phyloP scores from a whole-genome alignment of 1,284 basidiomycete species.

The Malassezia caprae region DNA sequence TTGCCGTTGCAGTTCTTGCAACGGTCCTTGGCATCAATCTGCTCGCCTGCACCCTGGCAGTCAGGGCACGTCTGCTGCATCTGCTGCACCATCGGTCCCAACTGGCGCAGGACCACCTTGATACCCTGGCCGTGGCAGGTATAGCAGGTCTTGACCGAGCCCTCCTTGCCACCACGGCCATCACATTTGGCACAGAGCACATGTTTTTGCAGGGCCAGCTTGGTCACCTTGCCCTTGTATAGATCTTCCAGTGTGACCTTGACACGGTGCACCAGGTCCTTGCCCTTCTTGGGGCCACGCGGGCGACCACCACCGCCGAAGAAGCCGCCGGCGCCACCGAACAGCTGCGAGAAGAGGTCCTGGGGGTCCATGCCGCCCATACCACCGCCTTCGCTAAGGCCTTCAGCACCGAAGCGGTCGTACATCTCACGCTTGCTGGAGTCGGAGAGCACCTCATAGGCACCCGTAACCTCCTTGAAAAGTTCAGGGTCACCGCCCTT shows the following conservation, averaged over 20 bases:
- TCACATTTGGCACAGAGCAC: conserved; percentile 86
- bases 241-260: conserved; percentile 92
- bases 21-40: conserved; percentile 85
- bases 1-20: conserved; percentile 91
- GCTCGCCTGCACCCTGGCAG: conserved; percentile 80
- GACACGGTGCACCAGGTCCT: conserved; percentile 95
- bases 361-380: conserved; percentile 82
- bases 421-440: conserved; percentile 63
- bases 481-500: conserved; percentile 88
- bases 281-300: conserved; percentile 84
- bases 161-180: conserved; percentile 94
- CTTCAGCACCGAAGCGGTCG: conserved; percentile 87
- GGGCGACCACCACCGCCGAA: conserved; percentile 58
- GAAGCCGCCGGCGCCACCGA: conserved; percentile 61
- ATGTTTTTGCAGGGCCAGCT: conserved; percentile 91
- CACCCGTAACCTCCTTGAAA: conserved; percentile 96
- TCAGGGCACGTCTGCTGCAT: conserved; percentile 91
- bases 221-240: conserved; percentile 96
- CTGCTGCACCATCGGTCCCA: conserved; percentile 99
- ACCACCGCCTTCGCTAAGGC: conserved; percentile 59
- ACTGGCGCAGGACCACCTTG: conserved; percentile 81
- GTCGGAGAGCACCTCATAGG: conserved; percentile 90
- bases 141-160: conserved; percentile 71
- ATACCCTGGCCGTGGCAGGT: conserved; percentile 82
- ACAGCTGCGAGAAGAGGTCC: conserved; percentile 96